Conservation (phyloP, 1,284 basidiomycete species). For the Blastosporella zonata region DNA sequence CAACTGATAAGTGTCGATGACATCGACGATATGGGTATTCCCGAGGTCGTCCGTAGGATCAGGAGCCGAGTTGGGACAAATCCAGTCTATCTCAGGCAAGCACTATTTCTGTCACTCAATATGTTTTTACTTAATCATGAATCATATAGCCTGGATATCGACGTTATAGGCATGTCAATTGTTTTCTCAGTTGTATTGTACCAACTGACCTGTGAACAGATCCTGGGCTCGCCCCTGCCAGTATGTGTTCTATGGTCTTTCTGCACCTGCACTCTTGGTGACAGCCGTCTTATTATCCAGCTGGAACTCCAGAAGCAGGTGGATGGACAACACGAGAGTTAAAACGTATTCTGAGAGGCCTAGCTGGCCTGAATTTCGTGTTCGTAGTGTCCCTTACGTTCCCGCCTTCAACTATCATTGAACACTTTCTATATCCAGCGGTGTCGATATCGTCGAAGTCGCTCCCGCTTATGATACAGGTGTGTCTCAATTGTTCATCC, state of each 20-base stretch:
- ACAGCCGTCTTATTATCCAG: constrained; percentile 30
- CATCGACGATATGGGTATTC: constrained; percentile 67
- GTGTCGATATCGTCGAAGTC: constrained; percentile 80
- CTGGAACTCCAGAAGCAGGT: constrained; percentile 82
- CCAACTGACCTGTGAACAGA: constrained; percentile 38
- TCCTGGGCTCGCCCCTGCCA: constrained; percentile 76
- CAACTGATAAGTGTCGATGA: constrained; percentile 72
- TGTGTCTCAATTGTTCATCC: constrained; percentile 18
- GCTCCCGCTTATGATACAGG: constrained; percentile 76
- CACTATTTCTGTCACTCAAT: constrained; percentile 2
- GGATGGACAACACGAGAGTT: constrained; percentile 82
- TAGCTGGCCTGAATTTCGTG: constrained; percentile 77
- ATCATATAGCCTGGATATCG: constrained; percentile 62
- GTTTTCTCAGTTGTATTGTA: neutral
- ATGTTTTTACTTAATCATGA: constrained; percentile 13
- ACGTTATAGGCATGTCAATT: constrained; percentile 59
- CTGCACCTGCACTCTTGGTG: neutral
- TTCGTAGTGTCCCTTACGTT: constrained; percentile 39
- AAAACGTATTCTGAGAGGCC: constrained; percentile 74
- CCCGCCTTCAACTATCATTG: neutral
- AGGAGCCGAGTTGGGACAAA: constrained; percentile 60
- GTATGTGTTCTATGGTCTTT: constrained; percentile 38
- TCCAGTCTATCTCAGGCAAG: constrained; percentile 73
- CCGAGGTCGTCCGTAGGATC: constrained; percentile 61
- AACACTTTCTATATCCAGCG: constrained; percentile 34